These are phyloP conservation scores for Selaginella moellendorffii DNA, from an alignment of 75 land plant genomes.

Conservation along the genomic window DNA sequence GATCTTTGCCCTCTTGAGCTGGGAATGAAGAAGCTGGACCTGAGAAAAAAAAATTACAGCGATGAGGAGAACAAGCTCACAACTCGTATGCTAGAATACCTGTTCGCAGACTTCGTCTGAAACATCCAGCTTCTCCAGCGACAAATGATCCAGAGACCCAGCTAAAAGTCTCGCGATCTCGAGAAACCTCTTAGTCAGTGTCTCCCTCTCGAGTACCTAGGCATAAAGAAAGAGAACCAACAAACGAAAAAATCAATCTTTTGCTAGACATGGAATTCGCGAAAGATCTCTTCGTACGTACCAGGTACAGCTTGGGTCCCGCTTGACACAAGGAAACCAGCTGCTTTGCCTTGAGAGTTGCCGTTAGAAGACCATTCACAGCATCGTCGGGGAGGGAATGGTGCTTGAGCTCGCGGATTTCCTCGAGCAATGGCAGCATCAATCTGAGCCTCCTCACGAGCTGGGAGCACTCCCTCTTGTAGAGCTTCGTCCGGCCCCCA, in stretches of 20 bases:
- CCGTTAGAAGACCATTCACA: background rate
- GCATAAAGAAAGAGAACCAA: background rate
- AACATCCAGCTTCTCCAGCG: background rate
- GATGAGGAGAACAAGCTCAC: too few species aligned
- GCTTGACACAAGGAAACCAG: background rate
- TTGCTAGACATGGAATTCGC: too few species aligned
- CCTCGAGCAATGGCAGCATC: background rate
- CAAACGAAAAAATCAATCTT: background rate
- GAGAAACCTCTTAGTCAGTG: background rate
- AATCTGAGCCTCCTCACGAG: background rate
- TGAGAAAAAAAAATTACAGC: too few species aligned
- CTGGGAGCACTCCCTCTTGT: background rate
- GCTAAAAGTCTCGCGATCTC: background rate
- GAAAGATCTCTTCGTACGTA: background rate
- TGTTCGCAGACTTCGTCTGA: background rate
- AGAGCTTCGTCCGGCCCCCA: background rate
- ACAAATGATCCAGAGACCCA: background rate
- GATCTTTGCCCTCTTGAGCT: conserved; percentile 64
- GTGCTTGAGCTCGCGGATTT: background rate
- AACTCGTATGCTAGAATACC: too few species aligned
- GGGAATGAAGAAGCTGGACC: conserved; percentile 73
- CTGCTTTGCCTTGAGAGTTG: background rate
- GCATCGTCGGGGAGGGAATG: background rate
- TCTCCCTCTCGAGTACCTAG: background rate
- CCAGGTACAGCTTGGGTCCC: conserved; percentile 1